Base-by-base conservation (phyloP, 495 filamentous ascomycete species). In the Aspergillus indologenus region DNA sequence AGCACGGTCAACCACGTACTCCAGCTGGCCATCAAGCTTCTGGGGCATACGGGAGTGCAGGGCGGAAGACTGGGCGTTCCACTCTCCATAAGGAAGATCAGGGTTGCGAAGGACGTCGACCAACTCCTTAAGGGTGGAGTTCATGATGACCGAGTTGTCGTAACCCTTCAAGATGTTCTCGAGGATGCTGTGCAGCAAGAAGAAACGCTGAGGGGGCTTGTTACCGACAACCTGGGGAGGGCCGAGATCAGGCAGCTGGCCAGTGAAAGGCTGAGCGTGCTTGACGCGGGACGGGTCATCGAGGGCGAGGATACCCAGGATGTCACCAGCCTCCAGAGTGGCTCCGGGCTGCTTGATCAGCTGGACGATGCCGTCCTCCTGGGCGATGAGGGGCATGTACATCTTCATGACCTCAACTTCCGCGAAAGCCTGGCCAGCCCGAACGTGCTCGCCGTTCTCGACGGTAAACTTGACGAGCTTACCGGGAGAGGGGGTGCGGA, bases 341-440 rank as follows among this genome's bases (percentile, higher is more conserved):
- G 94, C 90, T 65, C 94, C 94, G 54, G 95, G 95, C 77, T 98
- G 94, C 85, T 99, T 99, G 80, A 99, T 96, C 66, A 98, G 82
- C 77, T 97, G 92, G 47, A 99, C 95, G 55, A 93, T 87, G 75
- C 94, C 94, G 63, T 96, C 95, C 72, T 99, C 94, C 73, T 93
- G 88, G n/a, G 94, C 88, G 56, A 99, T 81, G 54, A 99, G 82
- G 65, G 94, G 94, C 94, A 99, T 99, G 80, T 96, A 98, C 94
- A 99, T 99, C 82, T 99, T 99, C 94, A 99, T 99, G 72, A 99
- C 95, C 73, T 99, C 94, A 54, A 99, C 94, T 69, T 99, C 94
- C 54, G 94, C 94, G 68, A 90, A 99, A 8, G 93, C 81, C 73
- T 99, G 91, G 54, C 92, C 92, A 61, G 93, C 91, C 70, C 84